These are phyloP conservation scores for Trematosphaeria pertusa DNA, from an alignment of 2,329 filamentous ascomycete genomes.

Conservation along the genomic window DNA sequence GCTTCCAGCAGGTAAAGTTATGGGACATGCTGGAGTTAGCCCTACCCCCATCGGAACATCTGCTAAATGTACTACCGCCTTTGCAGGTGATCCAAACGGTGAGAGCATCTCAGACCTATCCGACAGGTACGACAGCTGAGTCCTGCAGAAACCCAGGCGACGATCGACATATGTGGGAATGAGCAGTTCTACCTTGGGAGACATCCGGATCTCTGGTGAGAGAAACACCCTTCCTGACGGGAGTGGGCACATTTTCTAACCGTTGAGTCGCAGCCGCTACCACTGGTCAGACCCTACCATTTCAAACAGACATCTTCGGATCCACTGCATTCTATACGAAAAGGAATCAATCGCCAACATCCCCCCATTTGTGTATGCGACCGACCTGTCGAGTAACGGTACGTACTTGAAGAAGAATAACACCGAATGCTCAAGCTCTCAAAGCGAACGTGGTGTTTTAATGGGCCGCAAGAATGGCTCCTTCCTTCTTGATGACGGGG, in stretches of 20 bases:
- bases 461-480: conserved; percentile 42
- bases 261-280: conserved; percentile 28
- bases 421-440: conserved; percentile 25
- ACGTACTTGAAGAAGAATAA: conserved; percentile 45
- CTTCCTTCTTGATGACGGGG: conserved; percentile 53
- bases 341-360: conserved; percentile 41
- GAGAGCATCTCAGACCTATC: too few relatives aligned
- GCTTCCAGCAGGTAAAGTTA: too few relatives aligned
- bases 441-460: conserved; percentile 30
- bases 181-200: conserved; percentile 47
- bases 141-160: conserved; percentile 28
- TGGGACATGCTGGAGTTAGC: too few relatives aligned
- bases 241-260: conserved; percentile 23
- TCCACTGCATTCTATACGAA: conserved; percentile 57
- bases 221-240: conserved; percentile 7
- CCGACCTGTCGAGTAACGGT: conserved; percentile 55
- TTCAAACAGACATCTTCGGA: conserved; percentile 54
- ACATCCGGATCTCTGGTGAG: conserved; percentile 41
- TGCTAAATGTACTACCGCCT: too few relatives aligned
- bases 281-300: conserved; percentile 46
- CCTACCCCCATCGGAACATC: too few relatives aligned
- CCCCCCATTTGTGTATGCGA: conserved; percentile 56
- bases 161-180: conserved; percentile 41
- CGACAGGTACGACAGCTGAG: too few relatives aligned
- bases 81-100: too few relatives aligned